phyloP scores from a whole-genome alignment of 164 flowering plant species.

The Houttuynia cordata region DNA sequence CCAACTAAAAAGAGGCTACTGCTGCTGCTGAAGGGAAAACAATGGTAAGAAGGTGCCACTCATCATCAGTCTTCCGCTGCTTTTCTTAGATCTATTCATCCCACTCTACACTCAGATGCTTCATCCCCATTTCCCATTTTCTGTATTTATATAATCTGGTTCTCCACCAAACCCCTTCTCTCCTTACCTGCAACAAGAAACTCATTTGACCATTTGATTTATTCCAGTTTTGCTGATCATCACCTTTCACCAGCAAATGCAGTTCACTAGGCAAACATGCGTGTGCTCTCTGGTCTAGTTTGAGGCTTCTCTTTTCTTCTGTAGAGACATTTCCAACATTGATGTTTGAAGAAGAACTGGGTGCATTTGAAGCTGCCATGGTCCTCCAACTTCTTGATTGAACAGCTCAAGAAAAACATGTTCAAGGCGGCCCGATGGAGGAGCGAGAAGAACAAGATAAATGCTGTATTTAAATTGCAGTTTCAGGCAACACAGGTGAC shows the following conservation, averaged over 20 bases:
- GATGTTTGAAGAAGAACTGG: not conserved
- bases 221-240: not conserved
- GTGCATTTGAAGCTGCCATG: not conserved
- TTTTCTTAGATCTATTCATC: too few relatives aligned
- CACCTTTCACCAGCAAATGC: not conserved
- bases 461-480: constrained; percentile 65
- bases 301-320: not conserved
- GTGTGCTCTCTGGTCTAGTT: not conserved
- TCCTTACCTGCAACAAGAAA: too few relatives aligned
- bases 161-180: too few relatives aligned
- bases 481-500: constrained; percentile 76
- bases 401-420: constrained; percentile 29
- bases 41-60: too few relatives aligned
- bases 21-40: too few relatives aligned
- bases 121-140: too few relatives aligned
- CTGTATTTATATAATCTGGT: too few relatives aligned
- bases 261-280: not conserved
- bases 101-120: too few relatives aligned
- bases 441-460: constrained; percentile 82
- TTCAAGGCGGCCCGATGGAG: constrained; percentile 65
- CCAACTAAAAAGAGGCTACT: too few relatives aligned
- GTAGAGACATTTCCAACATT: not conserved
- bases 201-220: not conserved
- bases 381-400: not conserved
- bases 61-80: too few relatives aligned